phyloP scores from a whole-genome alignment of 108 stramenopile genomes.

The Cyclostephanos tholiformis region DNA sequence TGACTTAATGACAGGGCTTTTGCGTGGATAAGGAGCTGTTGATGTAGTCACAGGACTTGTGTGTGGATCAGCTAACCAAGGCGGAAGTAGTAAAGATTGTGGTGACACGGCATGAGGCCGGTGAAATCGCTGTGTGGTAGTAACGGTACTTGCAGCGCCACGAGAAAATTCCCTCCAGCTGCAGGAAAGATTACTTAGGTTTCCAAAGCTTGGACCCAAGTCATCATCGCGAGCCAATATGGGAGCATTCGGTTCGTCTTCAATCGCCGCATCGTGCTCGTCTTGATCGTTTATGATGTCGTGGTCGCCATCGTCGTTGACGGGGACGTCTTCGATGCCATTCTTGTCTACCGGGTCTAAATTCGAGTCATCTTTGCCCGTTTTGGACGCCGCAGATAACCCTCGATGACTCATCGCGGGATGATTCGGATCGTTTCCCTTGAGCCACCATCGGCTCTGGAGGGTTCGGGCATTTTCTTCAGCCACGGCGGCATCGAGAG shows the following conservation, averaged over 20 bases:
- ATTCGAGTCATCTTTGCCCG: neutral
- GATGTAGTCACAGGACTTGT: neutral
- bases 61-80: neutral
- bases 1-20: neutral
- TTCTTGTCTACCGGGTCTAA: neutral
- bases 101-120: neutral
- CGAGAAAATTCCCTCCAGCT: neutral
- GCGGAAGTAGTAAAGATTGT: neutral
- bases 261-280: constrained; percentile 2
- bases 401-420: constrained; percentile 19
- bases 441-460: constrained; percentile 49
- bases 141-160: neutral
- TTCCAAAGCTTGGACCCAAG: constrained; percentile 7
- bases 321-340: too few relatives aligned
- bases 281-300: constrained; percentile 6
- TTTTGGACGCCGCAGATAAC: neutral
- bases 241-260: constrained; percentile 22
- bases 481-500: constrained; percentile 19
- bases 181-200: constrained; percentile 1
- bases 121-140: neutral
- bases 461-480: constrained; percentile 26
- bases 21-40: neutral
- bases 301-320: neutral
- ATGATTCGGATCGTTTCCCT: constrained; percentile 38
- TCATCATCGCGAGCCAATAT: constrained; percentile 44